Evolutionary conservation across 73 alveolate species (phyloP).

Genomic region (Uronychia binucleata): DNA sequence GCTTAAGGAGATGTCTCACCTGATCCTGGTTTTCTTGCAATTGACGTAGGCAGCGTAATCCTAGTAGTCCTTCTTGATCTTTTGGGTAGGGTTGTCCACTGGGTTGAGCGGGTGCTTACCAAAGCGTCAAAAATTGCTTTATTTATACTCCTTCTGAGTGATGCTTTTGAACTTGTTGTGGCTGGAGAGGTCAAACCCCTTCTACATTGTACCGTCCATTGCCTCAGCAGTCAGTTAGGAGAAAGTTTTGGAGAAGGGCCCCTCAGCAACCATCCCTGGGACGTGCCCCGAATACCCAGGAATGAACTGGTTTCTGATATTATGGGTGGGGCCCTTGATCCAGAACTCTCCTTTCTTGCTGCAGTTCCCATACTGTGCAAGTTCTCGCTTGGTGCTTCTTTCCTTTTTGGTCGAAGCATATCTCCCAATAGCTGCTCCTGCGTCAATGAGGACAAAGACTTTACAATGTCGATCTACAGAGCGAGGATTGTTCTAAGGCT

Average conservation of each 20-base stretch:
- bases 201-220: neutral
- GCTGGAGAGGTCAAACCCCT: neutral
- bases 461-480: neutral
- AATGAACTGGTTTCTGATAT: neutral
- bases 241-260: neutral
- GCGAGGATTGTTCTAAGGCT: neutral
- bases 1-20: too few relatives aligned
- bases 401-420: too few relatives aligned
- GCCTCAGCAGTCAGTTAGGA: neutral
- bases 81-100: too few relatives aligned
- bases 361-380: neutral
- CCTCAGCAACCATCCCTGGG: neutral
- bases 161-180: neutral
- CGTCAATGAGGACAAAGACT: too few relatives aligned
- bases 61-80: too few relatives aligned
- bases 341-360: neutral
- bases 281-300: neutral
- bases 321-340: neutral
- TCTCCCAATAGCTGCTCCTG: too few relatives aligned
- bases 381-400: neutral
- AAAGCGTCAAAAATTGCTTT: too few relatives aligned
- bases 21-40: too few relatives aligned
- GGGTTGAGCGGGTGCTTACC: too few relatives aligned
- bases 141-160: neutral
- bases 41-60: too few relatives aligned